Evolutionary conservation across 257 asterid species (phyloP).

Genomic region (Schizonepeta tenuifolia): DNA sequence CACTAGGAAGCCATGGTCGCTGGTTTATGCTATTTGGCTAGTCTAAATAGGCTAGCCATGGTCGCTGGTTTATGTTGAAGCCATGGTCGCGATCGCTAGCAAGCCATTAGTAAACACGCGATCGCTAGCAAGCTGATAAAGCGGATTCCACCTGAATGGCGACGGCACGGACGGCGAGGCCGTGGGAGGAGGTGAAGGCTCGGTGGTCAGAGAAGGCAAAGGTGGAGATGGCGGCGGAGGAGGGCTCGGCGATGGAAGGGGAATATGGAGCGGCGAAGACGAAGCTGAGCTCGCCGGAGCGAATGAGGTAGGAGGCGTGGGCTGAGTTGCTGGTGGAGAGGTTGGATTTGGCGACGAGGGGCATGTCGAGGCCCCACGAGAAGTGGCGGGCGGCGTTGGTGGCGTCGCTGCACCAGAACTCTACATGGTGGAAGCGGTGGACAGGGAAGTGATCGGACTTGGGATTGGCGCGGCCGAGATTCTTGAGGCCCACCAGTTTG

Average conservation of each 20-base stretch:
- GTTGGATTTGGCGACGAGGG: constrained; percentile 75
- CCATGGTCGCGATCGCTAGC: no score
- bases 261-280: constrained; percentile 95
- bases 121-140: constrained; percentile 52
- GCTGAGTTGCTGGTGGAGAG: constrained; percentile 87
- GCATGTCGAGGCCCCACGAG: constrained; percentile 92
- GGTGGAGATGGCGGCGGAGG: constrained; percentile 67
- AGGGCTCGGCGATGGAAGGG: constrained; percentile 44
- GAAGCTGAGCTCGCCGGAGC: constrained; percentile 67
- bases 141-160: constrained; percentile 70
- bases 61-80: no score
- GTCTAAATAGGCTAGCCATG: no score
- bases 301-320: constrained; percentile 88
- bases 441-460: constrained; percentile 66
- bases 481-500: constrained; percentile 64
- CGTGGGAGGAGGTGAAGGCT: constrained; percentile 65
- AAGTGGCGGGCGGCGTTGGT: constrained; percentile 75
- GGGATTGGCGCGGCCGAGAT: constrained; percentile 63
- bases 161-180: constrained; percentile 83
- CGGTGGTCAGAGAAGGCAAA: constrained; percentile 53
- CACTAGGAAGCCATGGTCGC: no score
- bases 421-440: constrained; percentile 80
- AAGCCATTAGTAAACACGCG: no score
- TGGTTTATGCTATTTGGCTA: no score
- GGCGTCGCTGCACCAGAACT: constrained; percentile 93